These are phyloP conservation scores for Fusarium avenaceum DNA, from an alignment of 2,329 filamentous ascomycete species.

Conservation along the genomic window DNA sequence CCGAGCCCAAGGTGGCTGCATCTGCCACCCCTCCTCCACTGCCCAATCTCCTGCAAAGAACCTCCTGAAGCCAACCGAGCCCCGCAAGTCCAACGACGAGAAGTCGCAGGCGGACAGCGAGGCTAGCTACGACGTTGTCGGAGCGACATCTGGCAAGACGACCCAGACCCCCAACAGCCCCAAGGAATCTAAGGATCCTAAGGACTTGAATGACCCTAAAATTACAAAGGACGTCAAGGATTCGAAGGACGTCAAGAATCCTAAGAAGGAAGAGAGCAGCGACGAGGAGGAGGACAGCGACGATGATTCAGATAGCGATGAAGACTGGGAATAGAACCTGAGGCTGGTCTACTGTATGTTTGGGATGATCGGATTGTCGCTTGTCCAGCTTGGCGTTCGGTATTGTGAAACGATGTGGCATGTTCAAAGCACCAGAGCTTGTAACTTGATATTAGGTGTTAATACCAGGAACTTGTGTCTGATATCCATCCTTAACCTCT, in stretches of 20 bases:
- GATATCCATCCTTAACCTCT: conserved; percentile 14
- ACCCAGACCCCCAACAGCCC: conserved; percentile 82
- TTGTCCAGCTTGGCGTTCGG: conserved; percentile 53
- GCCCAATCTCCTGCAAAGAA: conserved; percentile 66
- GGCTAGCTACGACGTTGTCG: conserved; percentile 94
- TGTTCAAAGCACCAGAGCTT: conserved; percentile 33
- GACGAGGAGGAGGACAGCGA: conserved; percentile 28
- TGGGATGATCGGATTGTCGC: conserved; percentile 36
- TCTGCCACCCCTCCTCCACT: conserved; percentile 70
- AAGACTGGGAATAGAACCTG: conserved; percentile 78
- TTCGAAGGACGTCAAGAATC: neutral
- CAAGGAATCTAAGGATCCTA: conserved; percentile 67
- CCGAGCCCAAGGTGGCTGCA: conserved; percentile 47
- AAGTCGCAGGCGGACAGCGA: conserved; percentile 94
- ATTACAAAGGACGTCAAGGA: neutral
- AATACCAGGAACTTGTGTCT: conserved; percentile 43
- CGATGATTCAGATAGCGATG: conserved; percentile 60
- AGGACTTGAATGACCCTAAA: conserved; percentile 1
- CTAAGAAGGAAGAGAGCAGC: conserved; percentile 28
- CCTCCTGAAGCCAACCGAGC: conserved; percentile 72
- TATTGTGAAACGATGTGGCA: conserved; percentile 43
- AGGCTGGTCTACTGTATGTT: conserved; percentile 24
- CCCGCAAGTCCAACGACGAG: conserved; percentile 85
- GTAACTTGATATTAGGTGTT: conserved; percentile 49
- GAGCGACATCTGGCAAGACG: conserved; percentile 78